Percentiles rank a stretch among this genome's conserved stretches.
These are phyloP conservation scores for Pseudonectria foliicola DNA, from an alignment of 2,329 filamentous ascomycete genomes.

Conservation along the genomic window DNA sequence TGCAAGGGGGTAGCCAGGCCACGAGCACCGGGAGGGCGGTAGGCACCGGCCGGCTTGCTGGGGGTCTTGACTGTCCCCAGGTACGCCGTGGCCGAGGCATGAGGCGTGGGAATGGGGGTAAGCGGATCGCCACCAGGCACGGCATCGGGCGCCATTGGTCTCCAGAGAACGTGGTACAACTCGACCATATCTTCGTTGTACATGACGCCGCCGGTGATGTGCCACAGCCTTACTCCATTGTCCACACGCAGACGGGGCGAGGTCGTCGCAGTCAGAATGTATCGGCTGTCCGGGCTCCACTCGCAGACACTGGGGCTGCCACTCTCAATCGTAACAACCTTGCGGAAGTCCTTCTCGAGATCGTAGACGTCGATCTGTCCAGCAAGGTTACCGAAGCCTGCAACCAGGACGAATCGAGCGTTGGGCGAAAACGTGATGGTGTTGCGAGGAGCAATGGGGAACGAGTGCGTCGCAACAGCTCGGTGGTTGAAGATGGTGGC, in stretches of 20 bases:
- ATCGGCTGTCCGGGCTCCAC: slow-evolving; percentile 94
- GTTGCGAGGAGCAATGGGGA: slow-evolving; percentile 83
- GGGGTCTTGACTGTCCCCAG: slow-evolving; percentile 85
- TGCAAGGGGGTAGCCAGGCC: slow-evolving; percentile 82
- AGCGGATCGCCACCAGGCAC: slow-evolving; percentile 63
- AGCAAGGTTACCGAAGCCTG: slow-evolving; percentile 93
- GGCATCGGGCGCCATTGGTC: slow-evolving; percentile 60
- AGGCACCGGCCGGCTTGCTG: slow-evolving; percentile 94
- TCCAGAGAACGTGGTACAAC: slow-evolving; percentile 85
- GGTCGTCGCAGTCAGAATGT: slow-evolving; percentile 95
- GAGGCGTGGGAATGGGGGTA: slow-evolving; percentile 65
- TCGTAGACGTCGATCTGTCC: slow-evolving; percentile 98
- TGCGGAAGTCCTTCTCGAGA: slow-evolving; percentile 85
- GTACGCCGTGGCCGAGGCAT: slow-evolving; percentile 75
- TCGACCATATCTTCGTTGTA: slow-evolving; percentile 95
- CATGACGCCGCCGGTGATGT: slow-evolving; percentile 80
- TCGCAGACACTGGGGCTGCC: slow-evolving; percentile 94
- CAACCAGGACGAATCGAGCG: slow-evolving; percentile 86
- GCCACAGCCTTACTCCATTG: slow-evolving; percentile 94
- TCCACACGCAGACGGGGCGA: slow-evolving; percentile 92
- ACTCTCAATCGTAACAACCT: slow-evolving; percentile 89
- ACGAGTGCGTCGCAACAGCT: slow-evolving; percentile 74
- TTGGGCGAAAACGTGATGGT: slow-evolving; percentile 93
- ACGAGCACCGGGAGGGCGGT: slow-evolving; percentile 88
- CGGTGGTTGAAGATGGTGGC: slow-evolving; percentile 95